Percentiles rank a stretch among this genome's conserved stretches.
Conservation (phyloP, 306 rosid genomes). For the Hylodesmum podocarpum region DNA sequence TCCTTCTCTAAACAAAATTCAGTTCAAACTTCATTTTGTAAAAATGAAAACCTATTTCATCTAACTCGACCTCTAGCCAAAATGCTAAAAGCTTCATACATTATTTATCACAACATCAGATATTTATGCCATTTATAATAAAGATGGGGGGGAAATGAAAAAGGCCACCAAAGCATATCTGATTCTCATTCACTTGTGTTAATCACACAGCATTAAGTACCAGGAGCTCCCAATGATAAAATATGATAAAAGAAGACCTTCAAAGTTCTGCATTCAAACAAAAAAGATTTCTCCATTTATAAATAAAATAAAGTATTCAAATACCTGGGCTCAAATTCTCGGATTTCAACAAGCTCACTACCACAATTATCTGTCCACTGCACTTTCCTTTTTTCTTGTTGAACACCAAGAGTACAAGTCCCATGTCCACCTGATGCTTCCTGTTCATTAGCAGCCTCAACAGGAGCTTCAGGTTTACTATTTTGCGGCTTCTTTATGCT, state of each 20-base stretch:
- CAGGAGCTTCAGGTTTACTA: conserved; percentile 42
- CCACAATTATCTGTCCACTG: conserved; percentile 97
- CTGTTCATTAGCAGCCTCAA: conserved; percentile 45
- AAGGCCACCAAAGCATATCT: background rate
- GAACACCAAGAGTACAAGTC: conserved; percentile 46
- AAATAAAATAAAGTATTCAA: conserved; percentile 6
- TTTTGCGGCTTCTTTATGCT: conserved; percentile 68
- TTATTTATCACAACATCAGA: conserved; percentile 2
- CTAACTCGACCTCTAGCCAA: background rate
- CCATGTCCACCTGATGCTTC: conserved; percentile 43
- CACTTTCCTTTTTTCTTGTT: conserved; percentile 69
- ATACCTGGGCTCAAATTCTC: conserved; percentile 98
- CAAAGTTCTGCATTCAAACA: background rate
- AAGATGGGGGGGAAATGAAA: background rate
- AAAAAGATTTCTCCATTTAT: background rate
- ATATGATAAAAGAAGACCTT: conserved; percentile 1
- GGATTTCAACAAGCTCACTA: conserved; percentile 76
- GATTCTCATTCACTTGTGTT: conserved; percentile 14
- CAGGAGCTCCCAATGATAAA: background rate
- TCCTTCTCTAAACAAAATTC: conserved; percentile 1
- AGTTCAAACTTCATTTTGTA: conserved; percentile 10
- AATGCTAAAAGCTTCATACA: background rate
- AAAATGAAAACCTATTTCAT: conserved; percentile 16
- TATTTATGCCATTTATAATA: background rate
- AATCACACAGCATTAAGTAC: conserved; percentile 22